Conservation (phyloP, 2,329 filamentous ascomycete species). For the Diaporthe capsici region DNA sequence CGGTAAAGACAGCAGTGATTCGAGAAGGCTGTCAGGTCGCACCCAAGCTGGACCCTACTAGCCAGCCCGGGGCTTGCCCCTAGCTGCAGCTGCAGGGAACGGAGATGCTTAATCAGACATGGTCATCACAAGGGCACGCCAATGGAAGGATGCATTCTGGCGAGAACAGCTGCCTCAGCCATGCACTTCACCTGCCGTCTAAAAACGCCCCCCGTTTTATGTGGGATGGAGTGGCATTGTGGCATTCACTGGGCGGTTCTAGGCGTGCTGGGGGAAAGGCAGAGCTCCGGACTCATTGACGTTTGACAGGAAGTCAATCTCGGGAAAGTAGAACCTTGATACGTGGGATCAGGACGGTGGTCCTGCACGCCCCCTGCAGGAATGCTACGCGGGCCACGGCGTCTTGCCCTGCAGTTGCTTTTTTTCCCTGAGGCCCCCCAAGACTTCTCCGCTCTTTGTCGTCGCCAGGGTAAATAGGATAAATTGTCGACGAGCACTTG, state of each 20-base stretch:
- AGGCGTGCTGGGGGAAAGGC: neutral
- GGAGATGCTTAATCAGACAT: constrained; percentile 12
- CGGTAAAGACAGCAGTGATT: neutral
- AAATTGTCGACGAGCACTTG: neutral
- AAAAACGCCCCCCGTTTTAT: neutral
- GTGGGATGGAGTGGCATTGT: neutral
- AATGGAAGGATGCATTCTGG: neutral
- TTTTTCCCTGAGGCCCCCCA: neutral
- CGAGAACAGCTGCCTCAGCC: neutral
- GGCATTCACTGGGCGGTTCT: neutral
- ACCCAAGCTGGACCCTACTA: neutral
- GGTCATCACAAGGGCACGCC: neutral
- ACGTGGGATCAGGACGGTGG: neutral
- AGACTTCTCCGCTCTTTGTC: neutral
- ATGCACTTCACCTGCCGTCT: neutral
- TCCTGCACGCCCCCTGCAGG: constrained; percentile 12
- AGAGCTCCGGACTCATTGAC: neutral
- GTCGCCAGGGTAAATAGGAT: neutral
- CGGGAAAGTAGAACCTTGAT: constrained; percentile 3
- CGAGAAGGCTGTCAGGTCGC: neutral
- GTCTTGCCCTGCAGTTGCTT: neutral
- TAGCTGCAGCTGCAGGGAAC: constrained; percentile 22
- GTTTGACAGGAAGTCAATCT: constrained; percentile 18
- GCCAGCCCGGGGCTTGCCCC: neutral
- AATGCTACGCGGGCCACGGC: neutral